Percentiles rank a stretch among this genome's conserved stretches.
phyloP scores from a whole-genome alignment of 2,329 filamentous ascomycete genomes.

The Cladophialophora chaetospira region DNA sequence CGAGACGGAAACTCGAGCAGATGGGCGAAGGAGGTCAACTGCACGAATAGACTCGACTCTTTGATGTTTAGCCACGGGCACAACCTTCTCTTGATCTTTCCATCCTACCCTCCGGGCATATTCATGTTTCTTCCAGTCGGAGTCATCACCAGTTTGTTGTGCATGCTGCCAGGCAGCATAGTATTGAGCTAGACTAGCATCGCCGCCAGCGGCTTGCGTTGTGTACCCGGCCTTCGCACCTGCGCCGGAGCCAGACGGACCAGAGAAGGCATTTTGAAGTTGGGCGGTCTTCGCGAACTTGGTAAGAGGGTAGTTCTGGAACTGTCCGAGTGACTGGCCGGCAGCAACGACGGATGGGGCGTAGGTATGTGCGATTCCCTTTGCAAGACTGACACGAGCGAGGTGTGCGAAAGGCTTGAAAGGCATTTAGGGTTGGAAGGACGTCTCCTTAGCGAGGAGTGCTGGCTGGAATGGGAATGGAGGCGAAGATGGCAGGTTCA shows the following conservation, averaged over 20 bases:
- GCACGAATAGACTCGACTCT: constrained; percentile 31
- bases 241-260: constrained; percentile 53
- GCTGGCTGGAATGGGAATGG: constrained; percentile 50
- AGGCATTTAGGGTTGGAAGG: constrained; percentile 83
- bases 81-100: constrained; percentile 60
- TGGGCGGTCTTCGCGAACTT: constrained; percentile 61
- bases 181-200: constrained; percentile 81
- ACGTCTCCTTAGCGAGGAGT: constrained; percentile 65
- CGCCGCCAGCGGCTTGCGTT: constrained; percentile 46
- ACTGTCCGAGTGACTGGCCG: constrained; percentile 70
- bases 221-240: constrained; percentile 61
- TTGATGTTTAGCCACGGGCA: constrained; percentile 37
- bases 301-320: constrained; percentile 53
- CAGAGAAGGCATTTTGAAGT: constrained; percentile 77
- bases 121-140: constrained; percentile 90
- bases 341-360: constrained; percentile 96
- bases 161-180: constrained; percentile 86
- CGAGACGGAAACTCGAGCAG: constrained; percentile 38
- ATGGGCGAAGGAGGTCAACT: constrained; percentile 28
- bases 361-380: constrained; percentile 97
- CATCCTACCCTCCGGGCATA: constrained; percentile 87
- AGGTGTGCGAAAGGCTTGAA: constrained; percentile 73
- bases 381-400: constrained; percentile 95
- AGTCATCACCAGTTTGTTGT: constrained; percentile 67
- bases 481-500: constrained; percentile 86